Conservation (phyloP, 108 stramenopile genomes). For the Chaetoceros muelleri region DNA sequence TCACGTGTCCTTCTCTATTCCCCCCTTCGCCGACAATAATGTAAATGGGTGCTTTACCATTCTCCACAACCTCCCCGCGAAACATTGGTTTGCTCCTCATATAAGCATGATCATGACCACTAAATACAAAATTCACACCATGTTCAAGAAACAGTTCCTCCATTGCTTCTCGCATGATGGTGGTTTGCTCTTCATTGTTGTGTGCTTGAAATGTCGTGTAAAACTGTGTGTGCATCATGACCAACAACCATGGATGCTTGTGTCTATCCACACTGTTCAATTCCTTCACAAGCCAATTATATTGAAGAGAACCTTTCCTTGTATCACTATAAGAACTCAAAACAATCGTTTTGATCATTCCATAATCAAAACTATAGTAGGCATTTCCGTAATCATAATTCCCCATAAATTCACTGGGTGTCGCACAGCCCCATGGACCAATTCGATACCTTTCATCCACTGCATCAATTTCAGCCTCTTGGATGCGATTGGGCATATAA, state of each 20-base stretch:
- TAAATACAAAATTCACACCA: constrained; percentile 76
- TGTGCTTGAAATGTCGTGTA: constrained; percentile 76
- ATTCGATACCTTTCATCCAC: constrained; percentile 20
- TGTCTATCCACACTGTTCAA: constrained; percentile 28
- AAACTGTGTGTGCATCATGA: constrained; percentile 68
- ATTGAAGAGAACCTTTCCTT: constrained; percentile 35
- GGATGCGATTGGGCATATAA: constrained; percentile 57
- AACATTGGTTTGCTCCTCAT: constrained; percentile 55
- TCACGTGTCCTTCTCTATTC: constrained; percentile 66
- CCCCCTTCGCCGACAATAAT: constrained; percentile 91
- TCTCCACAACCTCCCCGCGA: constrained; percentile 19
- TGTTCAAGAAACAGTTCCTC: constrained; percentile 66
- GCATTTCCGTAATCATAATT: constrained; percentile 77
- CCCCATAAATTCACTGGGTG: constrained; percentile 23
- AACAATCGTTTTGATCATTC: constrained; percentile 62
- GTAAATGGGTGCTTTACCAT: constrained; percentile 48
- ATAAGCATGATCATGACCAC: constrained; percentile 91
- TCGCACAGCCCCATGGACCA: constrained; percentile 19
- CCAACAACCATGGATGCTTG: constrained; percentile 74
- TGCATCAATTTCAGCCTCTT: constrained; percentile 11
- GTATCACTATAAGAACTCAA: constrained; percentile 64
- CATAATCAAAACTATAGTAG: constrained; percentile 63
- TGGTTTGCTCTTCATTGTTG: constrained; percentile 40
- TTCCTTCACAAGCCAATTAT: constrained; percentile 53
- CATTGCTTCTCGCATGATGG: constrained; percentile 31